These are phyloP conservation scores for Albifimbria verrucaria DNA, from an alignment of 2,329 filamentous ascomycete species.

Conservation along the genomic window DNA sequence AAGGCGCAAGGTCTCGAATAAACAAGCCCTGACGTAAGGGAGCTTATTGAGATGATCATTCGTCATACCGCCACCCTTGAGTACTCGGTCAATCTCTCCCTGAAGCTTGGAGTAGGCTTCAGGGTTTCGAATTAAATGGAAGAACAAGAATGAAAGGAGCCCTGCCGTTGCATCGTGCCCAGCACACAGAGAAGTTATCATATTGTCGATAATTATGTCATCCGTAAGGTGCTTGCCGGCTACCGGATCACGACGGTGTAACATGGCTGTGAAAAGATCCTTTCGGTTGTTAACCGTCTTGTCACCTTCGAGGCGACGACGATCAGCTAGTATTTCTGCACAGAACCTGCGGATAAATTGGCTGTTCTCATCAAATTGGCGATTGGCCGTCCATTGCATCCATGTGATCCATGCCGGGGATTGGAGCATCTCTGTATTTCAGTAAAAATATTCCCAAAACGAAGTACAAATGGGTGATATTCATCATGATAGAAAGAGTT, in stretches of 20 bases:
- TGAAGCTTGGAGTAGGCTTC: conserved; percentile 58
- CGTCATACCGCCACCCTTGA: conserved; percentile 55
- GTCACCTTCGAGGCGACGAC: background rate
- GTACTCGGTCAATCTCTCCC: conserved; percentile 62
- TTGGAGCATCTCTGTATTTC: background rate
- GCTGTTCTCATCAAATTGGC: background rate
- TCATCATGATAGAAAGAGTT: background rate
- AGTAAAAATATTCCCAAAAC: background rate
- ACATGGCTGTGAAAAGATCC: background rate
- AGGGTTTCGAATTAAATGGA: conserved; percentile 62
- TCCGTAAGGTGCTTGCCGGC: background rate
- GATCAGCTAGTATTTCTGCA: background rate
- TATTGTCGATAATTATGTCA: background rate
- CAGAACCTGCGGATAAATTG: background rate
- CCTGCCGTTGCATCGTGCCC: conserved; percentile 68
- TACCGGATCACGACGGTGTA: background rate
- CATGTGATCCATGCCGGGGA: background rate
- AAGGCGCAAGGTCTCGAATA: conserved; percentile 61
- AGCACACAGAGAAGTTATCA: background rate
- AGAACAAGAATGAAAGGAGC: conserved; percentile 62
- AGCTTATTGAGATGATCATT: conserved; percentile 62
- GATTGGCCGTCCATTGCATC: background rate
- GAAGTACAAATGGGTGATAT: background rate
- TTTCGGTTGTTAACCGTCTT: background rate
- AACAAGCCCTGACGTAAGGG: conserved; percentile 58